These are phyloP conservation scores for Ustilaginoidea virens DNA, from an alignment of 2,329 filamentous ascomycete genomes.

Conservation along the genomic window DNA sequence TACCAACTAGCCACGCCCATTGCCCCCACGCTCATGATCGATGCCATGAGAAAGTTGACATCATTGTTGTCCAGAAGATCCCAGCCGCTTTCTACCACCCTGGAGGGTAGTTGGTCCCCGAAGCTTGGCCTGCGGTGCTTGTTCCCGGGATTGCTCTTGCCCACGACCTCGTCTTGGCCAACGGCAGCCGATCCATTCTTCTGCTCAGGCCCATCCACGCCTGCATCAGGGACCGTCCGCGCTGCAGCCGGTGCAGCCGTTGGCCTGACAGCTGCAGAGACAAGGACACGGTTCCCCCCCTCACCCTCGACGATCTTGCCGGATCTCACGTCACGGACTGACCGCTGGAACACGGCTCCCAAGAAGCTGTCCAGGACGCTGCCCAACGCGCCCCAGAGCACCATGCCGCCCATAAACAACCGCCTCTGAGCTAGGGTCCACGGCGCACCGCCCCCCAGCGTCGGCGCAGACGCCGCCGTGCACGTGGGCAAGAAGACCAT, in stretches of 20 bases:
- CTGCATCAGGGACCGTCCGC: constrained; percentile 15
- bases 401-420: constrained; percentile 40
- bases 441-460: constrained; percentile 25
- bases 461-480: constrained; percentile 20
- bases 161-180: constrained; percentile 19
- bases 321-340: constrained; percentile 66
- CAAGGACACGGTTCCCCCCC: constrained; percentile 47
- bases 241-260: not conserved
- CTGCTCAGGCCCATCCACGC: constrained; percentile 25
- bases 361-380: constrained; percentile 79
- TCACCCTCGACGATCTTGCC: constrained; percentile 84
- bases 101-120: constrained; percentile 41
- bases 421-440: constrained; percentile 34
- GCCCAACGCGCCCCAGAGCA: constrained; percentile 60
- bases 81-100: constrained; percentile 48
- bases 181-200: constrained; percentile 16
- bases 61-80: constrained; percentile 87
- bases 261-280: constrained; percentile 18
- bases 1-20: constrained; percentile 51
- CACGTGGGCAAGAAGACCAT: constrained; percentile 58
- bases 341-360: constrained; percentile 71
- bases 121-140: constrained; percentile 36
- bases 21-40: constrained; percentile 60
- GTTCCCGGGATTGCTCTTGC: constrained; percentile 32
- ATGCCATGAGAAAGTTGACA: constrained; percentile 87